A percentile compares a stretch with the other conserved stretches of the same genome.
Evolutionary conservation across 2,329 filamentous ascomycete genomes (phyloP).

Genomic region (Chaetomiaceae sp.): DNA sequence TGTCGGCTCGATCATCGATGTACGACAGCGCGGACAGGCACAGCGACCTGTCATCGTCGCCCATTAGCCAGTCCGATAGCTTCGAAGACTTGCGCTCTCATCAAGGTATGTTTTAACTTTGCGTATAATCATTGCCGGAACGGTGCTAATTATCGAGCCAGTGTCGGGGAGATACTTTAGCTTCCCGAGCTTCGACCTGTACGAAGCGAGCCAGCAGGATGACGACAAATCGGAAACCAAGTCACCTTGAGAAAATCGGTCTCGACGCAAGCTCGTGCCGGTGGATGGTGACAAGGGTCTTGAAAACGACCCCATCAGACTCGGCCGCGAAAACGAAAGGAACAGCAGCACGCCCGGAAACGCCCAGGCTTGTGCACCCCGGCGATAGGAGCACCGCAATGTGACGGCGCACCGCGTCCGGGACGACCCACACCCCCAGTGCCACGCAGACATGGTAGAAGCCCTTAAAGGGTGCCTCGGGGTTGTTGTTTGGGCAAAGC

Average conservation of each 20-base stretch:
- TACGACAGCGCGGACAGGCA: constrained; percentile 31
- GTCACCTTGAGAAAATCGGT: constrained; percentile 26
- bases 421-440: not conserved
- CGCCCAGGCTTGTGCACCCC: constrained; percentile 9
- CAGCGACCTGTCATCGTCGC: constrained; percentile 27
- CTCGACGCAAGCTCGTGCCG: constrained; percentile 7
- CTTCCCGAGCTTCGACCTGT: constrained; percentile 70
- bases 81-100: constrained; percentile 29
- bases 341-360: constrained; percentile 8
- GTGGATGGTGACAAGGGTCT: not conserved
- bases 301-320: constrained; percentile 6
- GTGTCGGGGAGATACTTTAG: constrained; percentile 60
- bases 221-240: constrained; percentile 36
- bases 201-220: constrained; percentile 46
- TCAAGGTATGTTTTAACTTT: constrained; percentile 18
- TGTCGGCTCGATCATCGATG: constrained; percentile 36
- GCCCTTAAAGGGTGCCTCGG: not conserved
- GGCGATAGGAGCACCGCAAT: constrained; percentile 11
- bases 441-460: constrained; percentile 6
- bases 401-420: constrained; percentile 9
- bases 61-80: constrained; percentile 27
- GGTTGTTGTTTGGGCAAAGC: not conserved
- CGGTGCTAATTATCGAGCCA: constrained; percentile 25
- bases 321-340: constrained; percentile 4
- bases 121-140: not conserved